These are phyloP conservation scores for Danielozyma ontarioensis DNA, from an alignment of 805 yeast genomes.

Conservation along the genomic window DNA sequence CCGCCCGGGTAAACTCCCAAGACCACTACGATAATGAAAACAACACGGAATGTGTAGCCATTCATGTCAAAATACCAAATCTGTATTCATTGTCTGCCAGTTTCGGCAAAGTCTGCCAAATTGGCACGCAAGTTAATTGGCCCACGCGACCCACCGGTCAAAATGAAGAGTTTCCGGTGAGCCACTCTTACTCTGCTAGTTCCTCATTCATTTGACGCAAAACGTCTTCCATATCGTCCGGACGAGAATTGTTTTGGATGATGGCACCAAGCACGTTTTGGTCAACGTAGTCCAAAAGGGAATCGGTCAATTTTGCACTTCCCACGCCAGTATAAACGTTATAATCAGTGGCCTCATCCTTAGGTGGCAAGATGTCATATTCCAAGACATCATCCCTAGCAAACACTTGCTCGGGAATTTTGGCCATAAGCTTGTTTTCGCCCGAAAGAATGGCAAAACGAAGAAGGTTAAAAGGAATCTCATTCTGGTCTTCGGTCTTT, in stretches of 20 bases:
- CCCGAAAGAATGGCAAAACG: slow-evolving; percentile 69
- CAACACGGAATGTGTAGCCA: too few relatives aligned
- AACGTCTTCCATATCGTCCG: slow-evolving; percentile 10
- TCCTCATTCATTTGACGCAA: too few relatives aligned
- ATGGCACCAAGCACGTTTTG: slow-evolving; percentile 42
- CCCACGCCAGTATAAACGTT: slow-evolving; percentile 28
- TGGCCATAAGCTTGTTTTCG: slow-evolving; percentile 66
- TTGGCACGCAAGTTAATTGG: too few relatives aligned
- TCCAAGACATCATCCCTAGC: slow-evolving; percentile 57
- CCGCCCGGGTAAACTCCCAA: too few relatives aligned
- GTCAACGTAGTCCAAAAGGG: slow-evolving; percentile 40
- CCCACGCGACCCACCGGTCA: too few relatives aligned
- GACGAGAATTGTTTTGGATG: slow-evolving; percentile 28
- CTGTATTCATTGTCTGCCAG: too few relatives aligned
- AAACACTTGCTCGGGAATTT: slow-evolving; percentile 61
- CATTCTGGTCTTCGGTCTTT: slow-evolving; percentile 5
- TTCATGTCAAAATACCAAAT: too few relatives aligned
- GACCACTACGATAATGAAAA: too few relatives aligned
- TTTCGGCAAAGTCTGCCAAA: too few relatives aligned
- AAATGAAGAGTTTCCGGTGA: neutral
- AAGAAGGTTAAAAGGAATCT: slow-evolving; percentile 57
- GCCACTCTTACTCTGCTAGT: neutral
- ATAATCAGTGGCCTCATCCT: slow-evolving; percentile 28
- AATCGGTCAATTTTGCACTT: slow-evolving; percentile 16
- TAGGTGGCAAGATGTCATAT: slow-evolving; percentile 70